A percentile compares a stretch with the other conserved stretches of the same genome.
These are phyloP conservation scores for Aspergillus arachidicola DNA, from an alignment of 2,329 filamentous ascomycete species.

Conservation along the genomic window DNA sequence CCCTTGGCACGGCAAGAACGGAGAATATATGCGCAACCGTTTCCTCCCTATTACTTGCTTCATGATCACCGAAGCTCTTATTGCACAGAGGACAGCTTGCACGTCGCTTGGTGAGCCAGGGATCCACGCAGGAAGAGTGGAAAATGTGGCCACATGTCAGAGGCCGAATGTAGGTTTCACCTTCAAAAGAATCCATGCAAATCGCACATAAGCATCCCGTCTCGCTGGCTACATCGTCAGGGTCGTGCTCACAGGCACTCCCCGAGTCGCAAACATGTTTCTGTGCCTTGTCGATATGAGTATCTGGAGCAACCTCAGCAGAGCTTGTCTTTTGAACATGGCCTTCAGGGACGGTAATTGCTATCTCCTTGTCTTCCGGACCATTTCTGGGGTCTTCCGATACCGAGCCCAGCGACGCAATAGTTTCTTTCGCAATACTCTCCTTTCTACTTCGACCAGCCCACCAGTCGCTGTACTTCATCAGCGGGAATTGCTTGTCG, in stretches of 20 bases:
- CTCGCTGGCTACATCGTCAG: constrained; percentile 5
- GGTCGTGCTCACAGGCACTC: not conserved
- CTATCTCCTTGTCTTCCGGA: not conserved
- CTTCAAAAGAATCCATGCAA: constrained; percentile 88
- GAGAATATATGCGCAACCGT: not conserved
- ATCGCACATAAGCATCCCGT: constrained; percentile 69
- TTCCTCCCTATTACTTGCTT: not conserved
- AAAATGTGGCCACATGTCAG: constrained; percentile 96
- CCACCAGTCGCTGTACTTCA: constrained; percentile 19
- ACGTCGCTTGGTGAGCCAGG: constrained; percentile 90
- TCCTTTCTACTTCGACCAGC: constrained; percentile 1
- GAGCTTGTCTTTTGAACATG: not conserved
- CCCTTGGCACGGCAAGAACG: not conserved
- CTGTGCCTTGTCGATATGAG: not conserved
- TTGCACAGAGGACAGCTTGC: constrained; percentile 98
- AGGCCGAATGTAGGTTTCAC: constrained; percentile 91
- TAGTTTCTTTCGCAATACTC: not conserved
- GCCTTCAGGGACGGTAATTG: not conserved
- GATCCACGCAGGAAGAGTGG: constrained; percentile 91
- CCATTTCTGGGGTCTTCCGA: not conserved
- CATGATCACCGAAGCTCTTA: constrained; percentile 20
- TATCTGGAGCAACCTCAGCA: not conserved
- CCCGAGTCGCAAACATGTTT: not conserved
- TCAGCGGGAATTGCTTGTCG: constrained; percentile 17
- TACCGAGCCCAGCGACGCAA: not conserved